phyloP scores from a whole-genome alignment of 2,329 filamentous ascomycete genomes.

The Aureobasidium musti region DNA sequence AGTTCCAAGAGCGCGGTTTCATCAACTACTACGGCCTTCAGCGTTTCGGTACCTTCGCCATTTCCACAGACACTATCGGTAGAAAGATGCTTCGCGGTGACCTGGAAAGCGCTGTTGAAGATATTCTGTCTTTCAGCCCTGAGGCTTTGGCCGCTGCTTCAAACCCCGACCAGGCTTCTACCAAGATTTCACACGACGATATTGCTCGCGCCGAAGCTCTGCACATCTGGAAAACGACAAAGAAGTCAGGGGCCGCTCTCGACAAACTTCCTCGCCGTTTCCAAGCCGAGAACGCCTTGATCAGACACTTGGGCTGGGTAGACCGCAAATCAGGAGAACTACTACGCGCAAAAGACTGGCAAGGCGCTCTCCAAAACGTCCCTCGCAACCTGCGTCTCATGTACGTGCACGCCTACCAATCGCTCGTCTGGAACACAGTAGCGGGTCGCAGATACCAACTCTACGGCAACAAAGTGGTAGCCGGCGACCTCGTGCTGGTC shows the following conservation, averaged over 20 bases:
- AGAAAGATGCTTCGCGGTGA: conserved; percentile 79
- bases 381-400: conserved; percentile 82
- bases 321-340: conserved; percentile 50
- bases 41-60: conserved; percentile 84
- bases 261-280: conserved; percentile 76
- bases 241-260: conserved; percentile 56
- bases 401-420: conserved; percentile 98
- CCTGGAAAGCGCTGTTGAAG: conserved; percentile 75
- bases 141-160: conserved; percentile 61
- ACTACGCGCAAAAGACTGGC: conserved; percentile 65
- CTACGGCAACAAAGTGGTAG: conserved; percentile 71
- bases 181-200: conserved; percentile 70
- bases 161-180: conserved; percentile 41
- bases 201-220: conserved; percentile 76
- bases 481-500: conserved; percentile 80
- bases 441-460: conserved; percentile 77
- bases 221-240: conserved; percentile 66
- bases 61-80: conserved; percentile 83
- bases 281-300: conserved; percentile 74
- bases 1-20: conserved; percentile 75
- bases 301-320: conserved; percentile 67
- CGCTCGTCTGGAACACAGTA: conserved; percentile 86
- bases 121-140: conserved; percentile 72
- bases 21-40: conserved; percentile 99
- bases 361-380: conserved; percentile 78